Conservation (phyloP, 768 basidiomycete species). For the Amanita rimosa region DNA sequence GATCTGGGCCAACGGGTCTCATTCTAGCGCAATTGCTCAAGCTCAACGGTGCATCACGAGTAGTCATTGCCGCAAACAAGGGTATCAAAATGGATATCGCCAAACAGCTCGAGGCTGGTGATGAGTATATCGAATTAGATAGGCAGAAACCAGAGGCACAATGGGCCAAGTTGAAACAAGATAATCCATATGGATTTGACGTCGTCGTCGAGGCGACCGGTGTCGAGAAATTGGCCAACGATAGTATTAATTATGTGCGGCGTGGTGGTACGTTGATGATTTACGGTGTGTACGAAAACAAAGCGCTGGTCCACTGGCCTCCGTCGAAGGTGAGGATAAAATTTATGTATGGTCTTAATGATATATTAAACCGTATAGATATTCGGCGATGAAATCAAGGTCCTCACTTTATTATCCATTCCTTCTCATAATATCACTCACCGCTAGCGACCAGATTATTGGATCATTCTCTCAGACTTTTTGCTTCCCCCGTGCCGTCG, state of each 20-base stretch:
- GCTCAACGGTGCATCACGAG: constrained; percentile 69
- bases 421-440: not conserved
- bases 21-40: constrained; percentile 84
- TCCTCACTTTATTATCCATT: constrained; percentile 9
- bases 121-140: constrained; percentile 83
- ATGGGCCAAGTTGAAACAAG: constrained; percentile 70
- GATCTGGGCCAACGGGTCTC: constrained; percentile 80
- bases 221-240: constrained; percentile 78
- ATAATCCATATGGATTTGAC: constrained; percentile 84
- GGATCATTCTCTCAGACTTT: constrained; percentile 84
- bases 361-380: constrained; percentile 27
- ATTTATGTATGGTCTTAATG: not conserved
- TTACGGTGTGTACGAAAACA: constrained; percentile 87
- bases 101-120: constrained; percentile 62
- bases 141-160: constrained; percentile 61
- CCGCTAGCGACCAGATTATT: constrained; percentile 47
- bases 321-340: constrained; percentile 61
- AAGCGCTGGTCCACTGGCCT: constrained; percentile 76
- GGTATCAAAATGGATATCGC: constrained; percentile 88
- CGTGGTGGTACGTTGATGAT: constrained; percentile 79
- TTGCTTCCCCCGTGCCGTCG: constrained; percentile 87
- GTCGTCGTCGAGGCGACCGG: constrained; percentile 65
- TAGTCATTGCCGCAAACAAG: constrained; percentile 83
- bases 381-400: constrained; percentile 51
- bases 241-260: constrained; percentile 82